Evolutionary conservation across 495 filamentous ascomycete species (phyloP), one percentile per base, ranked within the genome.

Genomic region (Aspergillus baeticus): DNA sequence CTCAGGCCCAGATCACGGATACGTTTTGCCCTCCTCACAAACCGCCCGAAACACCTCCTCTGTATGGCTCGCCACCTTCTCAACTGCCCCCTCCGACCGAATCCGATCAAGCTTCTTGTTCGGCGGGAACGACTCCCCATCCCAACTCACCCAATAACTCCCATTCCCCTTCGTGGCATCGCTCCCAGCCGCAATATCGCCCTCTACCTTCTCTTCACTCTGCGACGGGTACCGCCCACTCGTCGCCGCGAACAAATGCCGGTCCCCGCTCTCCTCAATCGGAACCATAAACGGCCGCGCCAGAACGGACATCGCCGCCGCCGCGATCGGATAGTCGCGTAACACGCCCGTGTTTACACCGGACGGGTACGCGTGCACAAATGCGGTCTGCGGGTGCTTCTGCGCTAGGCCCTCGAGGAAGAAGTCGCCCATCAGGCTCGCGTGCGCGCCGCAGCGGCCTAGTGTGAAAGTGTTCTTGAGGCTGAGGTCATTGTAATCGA

Each of bases 281-380:
- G 66, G 55, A 7, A 77, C 64, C 48, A 62, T 48, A 26, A 66
- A 67, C 0, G 63, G 66, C 6, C 43, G 11, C 6, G 46, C 14
- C 49, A 70, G 2, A 0, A 58, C 31, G 11, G 51, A 58, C 8
- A 56, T 34, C 5, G 60, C 58, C 14, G 46, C 22, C 38, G 33
- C 59, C 10, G 56, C 42, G 2, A 58, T 17, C 0, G 62, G 57
- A 6, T 63, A 48, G 1, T 69, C 70, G 0, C 69, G 63, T 33
- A 59, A 37, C 2, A 69, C n/a, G 5, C 68, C 67, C 0, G 79
- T 80, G 41, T 74, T 71, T 43, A 88, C 84, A 1, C 66, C 34
- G 2, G 81, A 81, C 0, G 86, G 86, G 44, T 72, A 84, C 18
- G 72, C 62, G 51, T 89, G 86, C 2, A 89, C 63, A 62, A 88